phyloP scores from a whole-genome alignment of 208 protist genomes.

The Tetramitus jugosus region DNA sequence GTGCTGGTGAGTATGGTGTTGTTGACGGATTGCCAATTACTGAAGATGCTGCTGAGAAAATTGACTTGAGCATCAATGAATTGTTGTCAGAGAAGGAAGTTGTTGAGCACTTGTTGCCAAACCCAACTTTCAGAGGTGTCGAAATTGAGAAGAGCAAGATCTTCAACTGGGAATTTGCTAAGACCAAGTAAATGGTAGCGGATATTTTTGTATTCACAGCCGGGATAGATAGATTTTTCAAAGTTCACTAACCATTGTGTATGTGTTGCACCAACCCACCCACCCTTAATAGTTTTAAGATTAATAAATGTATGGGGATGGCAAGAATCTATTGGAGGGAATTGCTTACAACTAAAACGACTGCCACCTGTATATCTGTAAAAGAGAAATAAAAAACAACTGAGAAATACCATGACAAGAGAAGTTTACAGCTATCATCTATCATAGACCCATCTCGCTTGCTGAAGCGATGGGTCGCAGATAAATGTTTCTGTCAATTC shows the following conservation, averaged over 20 bases:
- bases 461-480: background rate
- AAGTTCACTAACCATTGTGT: no score
- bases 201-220: no score
- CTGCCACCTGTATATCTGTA: no score
- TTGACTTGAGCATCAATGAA: background rate
- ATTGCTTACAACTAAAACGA: no score
- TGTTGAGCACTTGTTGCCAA: constrained; percentile 14
- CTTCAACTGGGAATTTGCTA: background rate
- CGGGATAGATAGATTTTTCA: no score
- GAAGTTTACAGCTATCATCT: background rate
- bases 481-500: constrained; percentile 16
- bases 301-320: no score
- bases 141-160: constrained; percentile 2
- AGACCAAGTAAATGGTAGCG: no score
- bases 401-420: no score
- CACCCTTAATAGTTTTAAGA: no score
- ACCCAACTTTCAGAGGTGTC: background rate
- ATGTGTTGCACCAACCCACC: no score
- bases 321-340: no score
- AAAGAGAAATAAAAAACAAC: no score
- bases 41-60: background rate
- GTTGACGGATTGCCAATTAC: constrained; percentile 48
- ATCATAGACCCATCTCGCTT: background rate
- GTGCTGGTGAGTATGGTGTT: constrained; percentile 67
- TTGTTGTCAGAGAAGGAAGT: background rate